Evolutionary conservation across 331 rosid genomes (phyloP).

Genomic region (Rosa hybrid): DNA sequence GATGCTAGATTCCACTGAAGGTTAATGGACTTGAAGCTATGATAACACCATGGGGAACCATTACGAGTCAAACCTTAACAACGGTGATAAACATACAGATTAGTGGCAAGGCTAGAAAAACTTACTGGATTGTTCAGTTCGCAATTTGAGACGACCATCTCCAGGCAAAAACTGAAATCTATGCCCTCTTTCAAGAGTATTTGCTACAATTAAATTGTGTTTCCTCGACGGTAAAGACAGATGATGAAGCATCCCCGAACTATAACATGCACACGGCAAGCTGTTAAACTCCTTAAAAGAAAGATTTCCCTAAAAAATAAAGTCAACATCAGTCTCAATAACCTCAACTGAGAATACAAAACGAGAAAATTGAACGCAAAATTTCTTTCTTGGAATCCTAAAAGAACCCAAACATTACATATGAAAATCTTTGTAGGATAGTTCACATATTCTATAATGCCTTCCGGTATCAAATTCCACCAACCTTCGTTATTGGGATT

Average conservation of each 20-base stretch:
- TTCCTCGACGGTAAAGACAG: slow-evolving; percentile 32
- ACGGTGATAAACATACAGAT: not conserved
- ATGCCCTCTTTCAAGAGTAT: slow-evolving; percentile 31
- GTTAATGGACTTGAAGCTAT: not conserved
- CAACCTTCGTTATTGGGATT: not conserved
- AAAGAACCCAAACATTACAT: not conserved
- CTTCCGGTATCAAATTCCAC: not conserved
- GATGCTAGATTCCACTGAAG: not conserved
- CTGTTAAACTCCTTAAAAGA: slow-evolving; percentile 37
- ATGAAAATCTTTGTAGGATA: not conserved
- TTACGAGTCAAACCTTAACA: not conserved
- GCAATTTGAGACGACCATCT: slow-evolving; percentile 25
- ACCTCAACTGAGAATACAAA: not conserved
- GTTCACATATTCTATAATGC: not conserved
- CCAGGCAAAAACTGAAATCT: slow-evolving; percentile 26
- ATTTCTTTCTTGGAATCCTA: not conserved
- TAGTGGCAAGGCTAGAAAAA: slow-evolving; percentile 24
- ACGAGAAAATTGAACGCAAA: not conserved
- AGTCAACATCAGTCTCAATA: not conserved
- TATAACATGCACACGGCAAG: slow-evolving; percentile 30
- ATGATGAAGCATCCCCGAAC: slow-evolving; percentile 30
- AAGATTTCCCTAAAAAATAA: slow-evolving; percentile 42
- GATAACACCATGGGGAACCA: not conserved
- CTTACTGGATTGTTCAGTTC: slow-evolving; percentile 46
- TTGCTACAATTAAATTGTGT: slow-evolving; percentile 27